phyloP scores from a whole-genome alignment of 495 filamentous ascomycete genomes.

The Tuber aestivum region DNA sequence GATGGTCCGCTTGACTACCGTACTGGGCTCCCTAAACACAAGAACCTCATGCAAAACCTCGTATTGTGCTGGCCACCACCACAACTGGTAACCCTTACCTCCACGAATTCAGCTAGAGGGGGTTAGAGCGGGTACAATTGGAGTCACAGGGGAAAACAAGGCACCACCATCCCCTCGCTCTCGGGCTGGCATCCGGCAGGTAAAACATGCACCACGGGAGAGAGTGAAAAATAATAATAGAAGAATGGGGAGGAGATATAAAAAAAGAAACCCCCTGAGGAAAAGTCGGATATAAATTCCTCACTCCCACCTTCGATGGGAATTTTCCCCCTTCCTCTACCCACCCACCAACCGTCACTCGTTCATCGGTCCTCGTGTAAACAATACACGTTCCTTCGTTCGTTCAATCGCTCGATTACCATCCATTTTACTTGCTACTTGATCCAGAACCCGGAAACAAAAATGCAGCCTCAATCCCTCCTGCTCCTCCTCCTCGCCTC shows the following conservation, averaged over 20 bases:
- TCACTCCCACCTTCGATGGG: background rate
- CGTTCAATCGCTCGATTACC: background rate
- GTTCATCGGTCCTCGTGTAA: slow-evolving; percentile 9
- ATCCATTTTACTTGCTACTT: no score
- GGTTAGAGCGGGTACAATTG: background rate
- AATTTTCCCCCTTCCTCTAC: background rate
- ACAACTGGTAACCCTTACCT: background rate
- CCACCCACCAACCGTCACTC: slow-evolving; percentile 19
- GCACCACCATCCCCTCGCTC: background rate
- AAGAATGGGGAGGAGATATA: background rate
- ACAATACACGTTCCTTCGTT: background rate
- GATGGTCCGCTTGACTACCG: background rate
- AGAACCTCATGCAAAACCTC: background rate
- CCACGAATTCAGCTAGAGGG: background rate
- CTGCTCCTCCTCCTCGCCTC: slow-evolving; percentile 29
- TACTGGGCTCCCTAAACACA: background rate
- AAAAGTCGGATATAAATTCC: slow-evolving; percentile 8
- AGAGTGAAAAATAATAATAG: background rate
- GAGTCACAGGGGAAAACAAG: background rate
- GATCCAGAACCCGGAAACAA: no score
- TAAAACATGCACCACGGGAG: background rate
- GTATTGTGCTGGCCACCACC: background rate
- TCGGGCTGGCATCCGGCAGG: background rate
- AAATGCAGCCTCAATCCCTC: slow-evolving; percentile 31
- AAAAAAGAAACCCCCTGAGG: background rate